Evolutionary conservation across 345 rosid genomes (phyloP).

Genomic region (Populus alba): DNA sequence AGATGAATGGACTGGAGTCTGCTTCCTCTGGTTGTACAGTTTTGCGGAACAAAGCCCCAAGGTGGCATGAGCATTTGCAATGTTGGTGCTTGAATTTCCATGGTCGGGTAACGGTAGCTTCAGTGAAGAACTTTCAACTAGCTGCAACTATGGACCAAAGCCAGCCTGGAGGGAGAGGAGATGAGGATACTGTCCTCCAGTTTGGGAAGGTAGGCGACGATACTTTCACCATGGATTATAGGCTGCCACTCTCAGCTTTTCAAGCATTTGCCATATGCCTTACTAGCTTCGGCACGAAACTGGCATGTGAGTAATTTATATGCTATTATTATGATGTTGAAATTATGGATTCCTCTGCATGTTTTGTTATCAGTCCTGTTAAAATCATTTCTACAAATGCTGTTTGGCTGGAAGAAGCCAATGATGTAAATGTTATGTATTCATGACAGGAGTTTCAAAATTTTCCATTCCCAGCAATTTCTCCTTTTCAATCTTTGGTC

Average conservation of each 20-base stretch:
- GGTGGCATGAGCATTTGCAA: slow-evolving; percentile 95
- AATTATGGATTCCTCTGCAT: slow-evolving; percentile 10
- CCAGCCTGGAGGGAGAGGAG: slow-evolving; percentile 84
- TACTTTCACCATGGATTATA: slow-evolving; percentile 85
- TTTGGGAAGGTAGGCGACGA: slow-evolving; percentile 90
- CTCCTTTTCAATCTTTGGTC: neutral
- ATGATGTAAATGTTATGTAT: slow-evolving; percentile 38
- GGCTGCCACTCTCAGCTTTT: slow-evolving; percentile 88
- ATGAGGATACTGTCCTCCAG: slow-evolving; percentile 82
- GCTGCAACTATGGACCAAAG: slow-evolving; percentile 73
- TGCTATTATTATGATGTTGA: neutral
- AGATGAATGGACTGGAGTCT: slow-evolving; percentile 40
- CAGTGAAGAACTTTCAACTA: slow-evolving; percentile 89
- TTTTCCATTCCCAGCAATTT: slow-evolving; percentile 9
- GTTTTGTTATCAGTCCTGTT: slow-evolving; percentile 22
- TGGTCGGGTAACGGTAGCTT: slow-evolving; percentile 90
- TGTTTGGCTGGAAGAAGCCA: slow-evolving; percentile 23
- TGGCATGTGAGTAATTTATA: slow-evolving; percentile 72
- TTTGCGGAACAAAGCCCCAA: slow-evolving; percentile 81
- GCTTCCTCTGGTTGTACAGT: slow-evolving; percentile 37
- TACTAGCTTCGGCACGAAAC: slow-evolving; percentile 91
- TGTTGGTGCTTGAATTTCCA: slow-evolving; percentile 98
- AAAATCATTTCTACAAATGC: slow-evolving; percentile 8
- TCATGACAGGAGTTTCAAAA: slow-evolving; percentile 4
- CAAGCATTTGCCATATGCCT: slow-evolving; percentile 94